Base-by-base conservation (phyloP, 75 land plant species). In the Chamaecyparis obtusa region DNA sequence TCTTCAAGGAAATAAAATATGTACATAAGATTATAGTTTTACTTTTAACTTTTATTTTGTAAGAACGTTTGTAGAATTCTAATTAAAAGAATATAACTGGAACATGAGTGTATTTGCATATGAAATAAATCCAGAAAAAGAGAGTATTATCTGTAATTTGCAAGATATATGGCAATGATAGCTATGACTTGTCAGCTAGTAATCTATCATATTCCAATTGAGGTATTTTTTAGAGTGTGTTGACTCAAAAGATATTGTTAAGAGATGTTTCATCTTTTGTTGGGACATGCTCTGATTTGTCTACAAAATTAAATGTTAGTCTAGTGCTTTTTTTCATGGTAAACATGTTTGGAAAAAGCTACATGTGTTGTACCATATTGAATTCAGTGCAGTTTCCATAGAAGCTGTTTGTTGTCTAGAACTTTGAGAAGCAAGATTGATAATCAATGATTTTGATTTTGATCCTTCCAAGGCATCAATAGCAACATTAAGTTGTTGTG, bases 351-450 rank as follows among this genome's bases (percentile, higher is more conserved):
- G 80, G 80, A 37, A 19, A 41, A 77, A 77, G 43, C 43, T 77
- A 16, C 39, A 39, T 16, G 35, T 77, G 43, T 77, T 77, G 24
- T 77, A 36, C 1, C 80, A 3, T 15, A 36, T 77, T 37, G 39
- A 57, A 21, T 3, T 76, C 4, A 21, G 17, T 51, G 30, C 10
- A 35, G 51, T 84, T 84, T 84, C 2, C 27, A 51, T 5, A 2
- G 85, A 41, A 41, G 43, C 48, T 79, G n/a, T 49, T 24, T 41
- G 43, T 81, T 87, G 57, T 83, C 51, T 48, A 13, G 16, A 85
- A 43, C n/a, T 46, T 87, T 48, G 51, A 80, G 43, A 72, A n/a
- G 33, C 64, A 57, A 80, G 46, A 79, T 43, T 79, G 83, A 79
- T 1, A 43, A 43, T 79, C n/a, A 1, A 8, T 44, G 83, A 43